Evolutionary conservation across 441 rosid species (phyloP), one percentile per base, ranked within the genome.

Genomic region (Dalechampia spathulata): DNA sequence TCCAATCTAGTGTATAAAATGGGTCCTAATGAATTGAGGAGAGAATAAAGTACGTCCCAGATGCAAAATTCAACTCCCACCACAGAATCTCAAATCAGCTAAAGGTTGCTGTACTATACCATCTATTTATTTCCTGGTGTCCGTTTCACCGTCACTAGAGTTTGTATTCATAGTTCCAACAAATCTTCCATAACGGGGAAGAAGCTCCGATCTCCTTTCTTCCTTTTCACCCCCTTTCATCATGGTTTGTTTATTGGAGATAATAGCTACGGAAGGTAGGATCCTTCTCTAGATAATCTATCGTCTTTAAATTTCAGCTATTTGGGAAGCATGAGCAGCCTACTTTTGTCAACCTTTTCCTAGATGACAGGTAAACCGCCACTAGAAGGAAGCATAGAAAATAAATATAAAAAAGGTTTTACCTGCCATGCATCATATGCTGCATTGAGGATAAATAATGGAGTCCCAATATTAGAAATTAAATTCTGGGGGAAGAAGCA

Each of bases 361-460:
- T 36, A 36, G n/a, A 17, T 6, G n/a, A 30, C 5, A 19, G 2
- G 25, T 26, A 5, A 13, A 43, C 28, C 39, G 39, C 36, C 41
- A 22, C 15, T 45, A 48, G 37, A 15, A 48, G 32, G 23, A 39
- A 30, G 5, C 4, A 30, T 3, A 39, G 6, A 0, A 50, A 16
- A 11, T 21, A 27, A 42, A 64, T 5, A 23, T 7, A 11, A 63
- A 51, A 22, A 46, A 21, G 3, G 52, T n/a, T n/a, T 59, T 69
- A 85, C 97, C 97, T 85, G 95, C 96, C 95, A 93, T 10, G 85
- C 58, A 69, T 83, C 99, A 43, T 81, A 89, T 0, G 88, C 99
- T 7, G 96, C 76, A 66, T 92, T 92, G 60, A 89, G 86, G 61
- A 92, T 65, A 71, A 86, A 92, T 15, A 92, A 39, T 0, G 96